phyloP scores from a whole-genome alignment of 2,329 filamentous ascomycete genomes.

The Colletotrichum neosansevieriae region DNA sequence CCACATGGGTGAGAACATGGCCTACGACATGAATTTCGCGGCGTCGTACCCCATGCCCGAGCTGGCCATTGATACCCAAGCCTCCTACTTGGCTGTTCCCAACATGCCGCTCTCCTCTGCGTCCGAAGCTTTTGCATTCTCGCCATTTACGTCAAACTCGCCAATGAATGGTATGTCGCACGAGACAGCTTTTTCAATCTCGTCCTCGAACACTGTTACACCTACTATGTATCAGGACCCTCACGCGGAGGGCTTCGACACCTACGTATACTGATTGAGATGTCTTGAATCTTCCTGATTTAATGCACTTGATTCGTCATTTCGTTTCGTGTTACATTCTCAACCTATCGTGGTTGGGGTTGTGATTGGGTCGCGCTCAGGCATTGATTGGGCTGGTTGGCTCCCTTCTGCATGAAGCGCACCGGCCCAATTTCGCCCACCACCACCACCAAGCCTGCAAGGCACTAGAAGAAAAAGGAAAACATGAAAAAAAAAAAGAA shows the following conservation, averaged over 20 bases:
- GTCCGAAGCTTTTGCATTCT: constrained; percentile 34
- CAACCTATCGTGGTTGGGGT: constrained; percentile 15
- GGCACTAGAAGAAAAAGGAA: constrained; percentile 18
- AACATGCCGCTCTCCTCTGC: constrained; percentile 37
- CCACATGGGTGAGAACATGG: constrained; percentile 37
- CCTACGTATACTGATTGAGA: constrained; percentile 25
- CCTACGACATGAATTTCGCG: constrained; percentile 29
- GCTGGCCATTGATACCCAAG: constrained; percentile 35
- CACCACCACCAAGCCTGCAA: constrained; percentile 25
- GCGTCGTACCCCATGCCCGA: constrained; percentile 35
- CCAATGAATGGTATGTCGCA: constrained; percentile 36
- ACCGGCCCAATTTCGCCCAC: constrained; percentile 30
- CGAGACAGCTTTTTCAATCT: constrained; percentile 40
- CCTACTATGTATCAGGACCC: constrained; percentile 34
- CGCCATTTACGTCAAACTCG: constrained; percentile 32
- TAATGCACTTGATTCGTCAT: neutral
- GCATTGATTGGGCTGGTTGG: constrained; percentile 33
- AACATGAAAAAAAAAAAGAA: neutral
- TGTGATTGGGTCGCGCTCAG: constrained; percentile 27
- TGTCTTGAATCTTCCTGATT: constrained; percentile 11
- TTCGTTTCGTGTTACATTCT: constrained; percentile 24
- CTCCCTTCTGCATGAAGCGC: constrained; percentile 24
- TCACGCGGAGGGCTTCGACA: constrained; percentile 28
- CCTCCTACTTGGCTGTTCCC: constrained; percentile 27
- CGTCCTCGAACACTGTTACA: constrained; percentile 39